These are phyloP conservation scores for Colletotrichum magnum DNA, from an alignment of 2,329 filamentous ascomycete genomes.

Conservation along the genomic window DNA sequence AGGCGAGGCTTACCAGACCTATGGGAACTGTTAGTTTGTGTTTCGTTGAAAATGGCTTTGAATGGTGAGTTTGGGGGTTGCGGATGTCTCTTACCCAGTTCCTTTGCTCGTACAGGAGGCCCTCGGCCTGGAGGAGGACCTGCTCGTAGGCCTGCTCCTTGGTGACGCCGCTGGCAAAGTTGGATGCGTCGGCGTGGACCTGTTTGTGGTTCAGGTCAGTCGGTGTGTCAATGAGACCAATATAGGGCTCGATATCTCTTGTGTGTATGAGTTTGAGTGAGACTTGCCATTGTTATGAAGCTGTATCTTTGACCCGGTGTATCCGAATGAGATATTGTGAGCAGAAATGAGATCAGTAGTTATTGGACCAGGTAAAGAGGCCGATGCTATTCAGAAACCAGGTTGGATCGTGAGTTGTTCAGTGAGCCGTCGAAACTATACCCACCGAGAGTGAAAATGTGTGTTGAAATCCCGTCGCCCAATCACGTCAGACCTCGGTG, in stretches of 20 bases:
- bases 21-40: conserved; percentile 15
- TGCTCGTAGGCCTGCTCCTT: conserved; percentile 83
- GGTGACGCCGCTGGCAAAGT: conserved; percentile 75
- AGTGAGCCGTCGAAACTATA: neutral
- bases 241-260: neutral
- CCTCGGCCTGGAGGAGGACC: conserved; percentile 78
- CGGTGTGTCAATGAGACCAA: neutral
- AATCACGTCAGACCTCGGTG: conserved; percentile 38
- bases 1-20: conserved; percentile 57
- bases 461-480: conserved; percentile 35
- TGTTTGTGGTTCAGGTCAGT: conserved; percentile 45
- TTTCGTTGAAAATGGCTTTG: neutral
- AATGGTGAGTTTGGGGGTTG: neutral
- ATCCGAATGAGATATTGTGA: no score
- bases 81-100: conserved; percentile 78
- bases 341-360: no score
- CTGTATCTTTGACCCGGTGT: no score
- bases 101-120: conserved; percentile 78
- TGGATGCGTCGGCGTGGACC: conserved; percentile 86
- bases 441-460: conserved; percentile 16
- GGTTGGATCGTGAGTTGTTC: neutral
- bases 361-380: no score
- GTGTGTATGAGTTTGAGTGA: neutral
- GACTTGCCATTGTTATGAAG: conserved; percentile 22
- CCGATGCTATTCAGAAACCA: no score